phyloP scores from a whole-genome alignment of 257 asterid genomes.

The Nicotiana benthamiana region DNA sequence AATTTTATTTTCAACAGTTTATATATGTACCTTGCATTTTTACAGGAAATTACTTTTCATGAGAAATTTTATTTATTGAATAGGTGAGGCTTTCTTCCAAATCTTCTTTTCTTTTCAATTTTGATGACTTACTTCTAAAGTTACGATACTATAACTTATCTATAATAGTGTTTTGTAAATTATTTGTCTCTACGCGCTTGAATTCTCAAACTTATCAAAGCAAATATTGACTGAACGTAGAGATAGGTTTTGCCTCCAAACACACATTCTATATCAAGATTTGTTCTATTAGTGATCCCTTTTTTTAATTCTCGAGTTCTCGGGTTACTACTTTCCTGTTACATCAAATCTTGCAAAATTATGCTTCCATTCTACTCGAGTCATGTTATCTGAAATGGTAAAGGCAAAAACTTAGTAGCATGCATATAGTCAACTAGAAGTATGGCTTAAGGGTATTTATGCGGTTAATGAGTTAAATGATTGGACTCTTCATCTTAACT shows the following conservation, averaged over 20 bases:
- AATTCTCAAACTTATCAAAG: neutral
- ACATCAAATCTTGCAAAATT: neutral
- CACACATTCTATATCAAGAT: neutral
- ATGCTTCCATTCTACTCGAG: neutral
- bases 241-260: neutral
- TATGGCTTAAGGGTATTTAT: neutral
- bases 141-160: neutral
- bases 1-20: no score
- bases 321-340: no score
- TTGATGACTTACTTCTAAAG: neutral
- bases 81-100: no score
- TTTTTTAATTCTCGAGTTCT: neutral
- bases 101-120: neutral
- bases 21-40: no score
- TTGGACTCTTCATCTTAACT: no score
- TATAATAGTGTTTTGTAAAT: neutral
- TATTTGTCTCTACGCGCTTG: no score
- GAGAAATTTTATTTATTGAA: no score
- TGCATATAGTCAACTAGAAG: neutral
- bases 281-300: constrained; percentile 6
- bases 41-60: no score
- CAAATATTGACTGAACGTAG: neutral
- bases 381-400: constrained; percentile 15
- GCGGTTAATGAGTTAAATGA: no score
- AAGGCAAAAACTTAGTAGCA: neutral